A percentile compares a stretch with the other conserved stretches of the same genome.
phyloP scores from a whole-genome alignment of 306 rosid genomes.

The Corylus avellana region DNA sequence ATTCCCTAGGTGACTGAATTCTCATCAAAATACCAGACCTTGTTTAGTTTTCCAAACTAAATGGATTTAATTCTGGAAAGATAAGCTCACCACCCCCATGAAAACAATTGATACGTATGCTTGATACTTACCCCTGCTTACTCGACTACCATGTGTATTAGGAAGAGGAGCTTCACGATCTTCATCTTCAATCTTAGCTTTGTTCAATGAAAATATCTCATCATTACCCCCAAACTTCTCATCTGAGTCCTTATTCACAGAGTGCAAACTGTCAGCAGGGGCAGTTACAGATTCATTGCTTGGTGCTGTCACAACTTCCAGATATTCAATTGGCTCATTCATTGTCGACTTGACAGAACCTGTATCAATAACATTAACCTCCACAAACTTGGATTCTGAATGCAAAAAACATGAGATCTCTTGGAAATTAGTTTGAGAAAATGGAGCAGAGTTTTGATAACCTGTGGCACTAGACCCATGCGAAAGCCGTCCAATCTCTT shows the following conservation, averaged over 20 bases:
- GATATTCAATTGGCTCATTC: constrained; percentile 43
- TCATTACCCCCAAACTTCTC: constrained; percentile 43
- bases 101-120: background rate
- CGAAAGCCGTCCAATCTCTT: constrained; percentile 50
- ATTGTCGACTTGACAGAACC: constrained; percentile 39
- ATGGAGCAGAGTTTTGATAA: constrained; percentile 32
- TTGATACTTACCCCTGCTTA: constrained; percentile 61
- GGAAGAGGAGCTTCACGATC: constrained; percentile 50
- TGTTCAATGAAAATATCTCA: constrained; percentile 47
- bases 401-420: constrained; percentile 43
- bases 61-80: constrained; percentile 17
- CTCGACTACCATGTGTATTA: constrained; percentile 50
- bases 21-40: background rate
- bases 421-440: constrained; percentile 42
- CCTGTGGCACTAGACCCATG: constrained; percentile 37
- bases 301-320: constrained; percentile 32
- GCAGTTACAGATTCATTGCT: constrained; percentile 42
- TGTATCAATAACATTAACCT: constrained; percentile 30
- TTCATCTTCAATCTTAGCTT: constrained; percentile 55
- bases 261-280: constrained; percentile 36
- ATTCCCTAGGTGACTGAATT: background rate
- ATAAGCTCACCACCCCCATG: background rate
- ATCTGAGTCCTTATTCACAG: constrained; percentile 35
- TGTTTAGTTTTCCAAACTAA: background rate
- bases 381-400: constrained; percentile 41